Evolutionary conservation across 306 rosid genomes (phyloP), one percentile per base, ranked within the genome.

Genomic region (Vigna reflexopilosa): DNA sequence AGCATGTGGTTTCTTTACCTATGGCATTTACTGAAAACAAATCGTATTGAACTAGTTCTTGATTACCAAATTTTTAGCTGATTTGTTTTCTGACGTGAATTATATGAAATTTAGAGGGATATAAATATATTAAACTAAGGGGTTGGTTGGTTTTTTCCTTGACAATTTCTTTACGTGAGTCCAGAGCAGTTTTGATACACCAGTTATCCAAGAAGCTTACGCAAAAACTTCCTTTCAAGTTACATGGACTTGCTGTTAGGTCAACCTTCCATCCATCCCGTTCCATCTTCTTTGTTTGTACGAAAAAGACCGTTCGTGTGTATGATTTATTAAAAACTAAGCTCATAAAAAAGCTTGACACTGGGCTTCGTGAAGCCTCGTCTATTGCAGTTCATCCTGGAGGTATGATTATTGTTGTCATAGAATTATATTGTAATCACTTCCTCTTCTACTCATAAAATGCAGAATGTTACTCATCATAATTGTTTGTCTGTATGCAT

Each of bases 311-410:
- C 48, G 85, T 95, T 50, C 96, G 97, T 38, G 96, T 88, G 67
- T 95, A 92, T 84, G 90, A 95, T 83, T 75, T 93, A 75, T 72
- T 90, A 85, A 86, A 88, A 86, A 77, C 82, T 17, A 93, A 88
- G 75, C 70, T 85, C 56, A 61, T 88, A 9, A 90, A 89, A 81
- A 92, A 86, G 89, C 97, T 94, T 70, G 93, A 90, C 57, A 90
- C 97, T 22, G 97, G 98, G 70, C 92, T 94, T 16, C 89, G 89
- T 64, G 98, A 95, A 87, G 85, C 93, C 79, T 91, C 98, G 36
- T 89, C 96, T 34, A 89, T 95, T 73, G 86, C 98, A 19, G 83
- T 95, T 83, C 99, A 95, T 90, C 98, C 99, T 47, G 96, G 92
- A 76, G 99, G 97, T 93, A 72, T 67, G 73, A 9, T 54, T 79